Base-by-base conservation (phyloP, 2,329 filamentous ascomycete genomes). In the Colletotrichum musicola region DNA sequence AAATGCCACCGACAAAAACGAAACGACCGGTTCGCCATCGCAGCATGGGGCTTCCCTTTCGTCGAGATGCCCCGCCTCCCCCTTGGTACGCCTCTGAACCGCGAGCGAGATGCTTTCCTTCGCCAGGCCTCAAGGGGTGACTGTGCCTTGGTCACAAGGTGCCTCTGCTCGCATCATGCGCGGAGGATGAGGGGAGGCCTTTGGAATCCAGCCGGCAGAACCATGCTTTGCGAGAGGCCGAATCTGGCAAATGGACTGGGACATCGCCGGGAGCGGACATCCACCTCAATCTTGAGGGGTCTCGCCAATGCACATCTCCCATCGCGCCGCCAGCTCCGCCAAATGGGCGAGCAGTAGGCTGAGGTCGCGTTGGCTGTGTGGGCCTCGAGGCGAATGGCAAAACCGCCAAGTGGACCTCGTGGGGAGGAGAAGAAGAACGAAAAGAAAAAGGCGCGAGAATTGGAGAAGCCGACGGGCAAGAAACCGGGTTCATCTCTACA, bases 401-500 rank as follows among this genome's bases (percentile, higher is more conserved):
- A 59, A 42, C 54, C 7, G 30, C 55, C 35, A 68, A 60, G 65
- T 61, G 62, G 65, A 46, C 65, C 47, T 51, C 35, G 49, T 64
- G 55, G 61, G 64, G 61, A 35, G 25, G 22, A 22, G 40, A 14
- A 38, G 30, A 35, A 35, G 30, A 35, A 56, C 16, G 42, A 54
- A 64, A 60, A 56, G 18, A 50, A 54, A 64, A 60, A 22, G 47
- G 49, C 25, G 44, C 9, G 55, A 55, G 20, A 49, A 42, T 56
- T 65, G 35, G 51, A 60, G 35, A 68, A 49, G 30, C 61, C 18
- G 27, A 22, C 40, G 3, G 18, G 16, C 18, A 47, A 51, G 38
- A 51, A 62, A 65, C 56, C 46, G 46, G 57, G 42, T 18, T 35
- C 30, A 35, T 35, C 30, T 35, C 46, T 51, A 30, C 9, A 35